Evolutionary conservation across 2,329 filamentous ascomycete species (phyloP), one percentile per base, ranked within the genome.

Genomic region (Ascochyta fabae): DNA sequence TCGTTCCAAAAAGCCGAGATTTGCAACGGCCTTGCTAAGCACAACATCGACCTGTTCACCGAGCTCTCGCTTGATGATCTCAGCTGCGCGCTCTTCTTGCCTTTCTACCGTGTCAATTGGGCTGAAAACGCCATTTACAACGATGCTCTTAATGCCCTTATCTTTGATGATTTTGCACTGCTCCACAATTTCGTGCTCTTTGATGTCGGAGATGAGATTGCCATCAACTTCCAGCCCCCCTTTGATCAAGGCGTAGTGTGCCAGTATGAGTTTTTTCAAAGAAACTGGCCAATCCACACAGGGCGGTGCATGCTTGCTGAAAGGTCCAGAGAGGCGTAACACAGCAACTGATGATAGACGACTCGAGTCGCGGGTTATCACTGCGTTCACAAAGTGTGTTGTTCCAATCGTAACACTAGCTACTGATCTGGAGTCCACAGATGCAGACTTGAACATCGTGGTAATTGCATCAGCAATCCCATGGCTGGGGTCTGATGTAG

Each of bases 61-160:
- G 3, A 83, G 68, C 60, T 81, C 80, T 6, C 76, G 70, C 24
- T 75, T 73, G 16, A 86, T 71, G 38, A 85, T 81, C 3, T 75
- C 72, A 3, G 77, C 75, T 3, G 81, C 83, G 3, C 75, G 70
- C 35, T 81, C 74, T 68, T 86, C 84, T 65, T 86, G 84, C 38
- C 70, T 71, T 61, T 80, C 80, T 3, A 77, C 60, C 9, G 81
- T 79, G 64, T 88, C 84, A 23, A 86, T 83, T 0, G 84, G 84
- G 8, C 81, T 83, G 69, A 84, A 86, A 8, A 86, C 79, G 2
- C 84, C 84, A 4, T 82, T 80, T 4, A 88, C 73, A 0, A 85
- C 84, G 2, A 88, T 74, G 35, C 77, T 78, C 19, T 70, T 74
- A 47, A 82, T 70, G 1, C 76, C 75, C 22, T 77, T 76, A 34